Conservation (phyloP, 805 yeast genomes). For the Novakomyces olei region DNA sequence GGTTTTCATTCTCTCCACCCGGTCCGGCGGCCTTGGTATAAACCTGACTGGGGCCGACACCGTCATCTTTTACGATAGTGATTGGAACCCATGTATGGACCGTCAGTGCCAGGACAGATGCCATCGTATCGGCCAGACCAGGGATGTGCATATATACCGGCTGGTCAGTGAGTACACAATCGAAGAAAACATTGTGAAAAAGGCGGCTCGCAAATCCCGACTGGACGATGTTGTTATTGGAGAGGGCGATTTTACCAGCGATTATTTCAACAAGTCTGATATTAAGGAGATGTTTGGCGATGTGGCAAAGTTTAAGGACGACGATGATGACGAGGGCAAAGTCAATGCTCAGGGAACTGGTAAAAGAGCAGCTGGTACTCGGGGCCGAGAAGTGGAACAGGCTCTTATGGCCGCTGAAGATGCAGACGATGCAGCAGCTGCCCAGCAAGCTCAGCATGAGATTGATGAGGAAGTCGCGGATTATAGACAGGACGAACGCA, state of each 20-base stretch:
- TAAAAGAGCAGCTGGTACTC: neutral
- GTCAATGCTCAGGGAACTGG: neutral
- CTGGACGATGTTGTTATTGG: constrained; percentile 88
- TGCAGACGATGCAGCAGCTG: constrained; percentile 11
- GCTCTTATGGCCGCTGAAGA: constrained; percentile 11
- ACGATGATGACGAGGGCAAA: neutral
- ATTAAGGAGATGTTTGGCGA: constrained; percentile 68
- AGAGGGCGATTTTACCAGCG: constrained; percentile 96
- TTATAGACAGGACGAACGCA: constrained; percentile 8
- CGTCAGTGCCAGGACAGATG: constrained; percentile 98
- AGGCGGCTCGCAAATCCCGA: constrained; percentile 86
- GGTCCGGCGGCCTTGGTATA: constrained; percentile 97
- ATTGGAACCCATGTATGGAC: constrained; percentile 99
- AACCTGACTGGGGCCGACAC: constrained; percentile 97
- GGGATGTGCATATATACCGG: constrained; percentile 93
- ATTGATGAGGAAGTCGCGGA: constrained; percentile 10
- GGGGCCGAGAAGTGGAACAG: neutral
- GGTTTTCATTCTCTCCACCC: constrained; percentile 75
- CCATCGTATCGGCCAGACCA: constrained; percentile 93
- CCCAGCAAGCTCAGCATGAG: constrained; percentile 22
- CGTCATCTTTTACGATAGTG: constrained; percentile 92
- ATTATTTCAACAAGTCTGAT: constrained; percentile 71
- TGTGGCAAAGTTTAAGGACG: constrained; percentile 15
- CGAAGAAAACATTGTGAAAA: constrained; percentile 78
- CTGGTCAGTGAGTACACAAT: constrained; percentile 91